These are phyloP conservation scores for Arabidopsis thaliana DNA, from an alignment of 345 rosid species.

Conservation along the genomic window TAIR10.1 NC_003074.8:5968501-5969000, in stretches of 20 bases:
- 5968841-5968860: constrained; percentile 54
- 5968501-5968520: background rate
- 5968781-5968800: constrained; percentile 24
- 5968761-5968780: constrained; percentile 4
- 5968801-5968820: constrained; percentile 97
- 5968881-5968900: constrained; percentile 80
- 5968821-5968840: constrained; percentile 83
- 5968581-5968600: constrained; percentile 83
- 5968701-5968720: constrained; percentile 9
- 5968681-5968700: background rate
- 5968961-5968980: constrained; percentile 25
- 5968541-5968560: constrained; percentile 60
- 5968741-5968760: background rate
- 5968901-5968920: constrained; percentile 72
- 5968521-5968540: background rate
- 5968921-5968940: constrained; percentile 86
- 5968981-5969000: constrained; percentile 18
- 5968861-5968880: constrained; percentile 49
- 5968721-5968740: background rate
- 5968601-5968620: constrained; percentile 68
- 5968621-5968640: constrained; percentile 74
- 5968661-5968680: constrained; percentile 19
- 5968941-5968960: constrained; percentile 47
- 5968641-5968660: constrained; percentile 72
- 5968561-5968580: constrained; percentile 95